Evolutionary conservation across 179 eudicot genomes (phyloP).

Genomic region (Camellia oleifera): DNA sequence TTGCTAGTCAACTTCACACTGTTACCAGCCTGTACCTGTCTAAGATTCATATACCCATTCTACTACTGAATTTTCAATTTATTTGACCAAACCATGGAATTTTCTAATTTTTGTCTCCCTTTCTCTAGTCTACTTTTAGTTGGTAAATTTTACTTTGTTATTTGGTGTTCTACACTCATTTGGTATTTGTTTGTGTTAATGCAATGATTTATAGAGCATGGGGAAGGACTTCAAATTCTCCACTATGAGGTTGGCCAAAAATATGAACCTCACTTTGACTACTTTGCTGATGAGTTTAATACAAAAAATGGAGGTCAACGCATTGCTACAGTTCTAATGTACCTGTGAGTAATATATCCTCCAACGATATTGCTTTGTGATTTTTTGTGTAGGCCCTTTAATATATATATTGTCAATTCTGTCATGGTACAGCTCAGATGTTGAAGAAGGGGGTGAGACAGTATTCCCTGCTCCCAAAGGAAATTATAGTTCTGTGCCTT

Average conservation of each 20-base stretch:
- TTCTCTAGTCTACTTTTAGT: neutral
- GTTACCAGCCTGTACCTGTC: neutral
- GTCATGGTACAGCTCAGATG: constrained; percentile 64
- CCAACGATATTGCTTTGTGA: neutral
- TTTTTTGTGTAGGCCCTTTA: neutral
- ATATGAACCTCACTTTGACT: constrained; percentile 92
- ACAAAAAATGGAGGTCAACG: constrained; percentile 91
- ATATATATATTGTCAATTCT: neutral
- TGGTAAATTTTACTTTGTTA: neutral
- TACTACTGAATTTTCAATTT: neutral
- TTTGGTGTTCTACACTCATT: neutral
- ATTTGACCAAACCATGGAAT: neutral
- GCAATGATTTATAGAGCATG: constrained; percentile 56
- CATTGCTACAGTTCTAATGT: constrained; percentile 93
- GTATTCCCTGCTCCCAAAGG: constrained; percentile 88
- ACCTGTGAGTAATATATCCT: constrained; percentile 63
- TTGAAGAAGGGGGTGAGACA: constrained; percentile 96
- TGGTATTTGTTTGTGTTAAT: neutral
- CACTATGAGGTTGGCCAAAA: constrained; percentile 93
- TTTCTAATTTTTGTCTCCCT: neutral
- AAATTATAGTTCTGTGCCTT: constrained; percentile 66
- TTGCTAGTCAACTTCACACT: neutral
- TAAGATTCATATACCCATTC: neutral
- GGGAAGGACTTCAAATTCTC: constrained; percentile 95
- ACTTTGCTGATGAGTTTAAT: constrained; percentile 73